Percentiles rank a stretch among this genome's conserved stretches.
phyloP scores from a whole-genome alignment of 108 stramenopile genomes.

The Thalassiosira profunda region DNA sequence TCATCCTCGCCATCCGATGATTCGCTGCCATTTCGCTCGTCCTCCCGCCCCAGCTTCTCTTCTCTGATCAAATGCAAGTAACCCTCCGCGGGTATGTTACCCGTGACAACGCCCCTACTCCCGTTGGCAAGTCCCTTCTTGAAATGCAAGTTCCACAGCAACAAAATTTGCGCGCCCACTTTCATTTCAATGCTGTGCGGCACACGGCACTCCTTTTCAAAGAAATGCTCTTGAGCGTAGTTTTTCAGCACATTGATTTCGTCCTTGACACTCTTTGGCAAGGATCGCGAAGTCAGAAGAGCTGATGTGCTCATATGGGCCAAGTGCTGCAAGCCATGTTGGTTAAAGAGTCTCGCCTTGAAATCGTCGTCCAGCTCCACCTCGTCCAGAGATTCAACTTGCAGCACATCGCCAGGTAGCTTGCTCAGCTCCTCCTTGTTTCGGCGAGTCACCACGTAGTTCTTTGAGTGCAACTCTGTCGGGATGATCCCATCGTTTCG shows the following conservation, averaged over 20 bases:
- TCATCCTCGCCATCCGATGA: not conserved
- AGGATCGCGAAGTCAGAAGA: not conserved
- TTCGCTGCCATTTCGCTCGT: not conserved
- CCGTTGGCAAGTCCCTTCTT: slow-evolving; percentile 65
- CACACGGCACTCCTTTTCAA: slow-evolving; percentile 39
- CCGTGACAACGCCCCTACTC: slow-evolving; percentile 62
- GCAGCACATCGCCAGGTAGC: slow-evolving; percentile 18
- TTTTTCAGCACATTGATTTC: slow-evolving; percentile 16
- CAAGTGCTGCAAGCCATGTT: slow-evolving; percentile 10
- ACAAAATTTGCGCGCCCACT: slow-evolving; percentile 59
- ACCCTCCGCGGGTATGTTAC: slow-evolving; percentile 24
- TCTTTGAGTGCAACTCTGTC: slow-evolving; percentile 59
- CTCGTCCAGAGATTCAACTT: slow-evolving; percentile 30
- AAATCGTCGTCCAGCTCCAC: slow-evolving; percentile 12
- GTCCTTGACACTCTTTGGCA: not conserved
- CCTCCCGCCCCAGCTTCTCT: slow-evolving; percentile 6
- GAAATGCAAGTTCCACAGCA: slow-evolving; percentile 63
- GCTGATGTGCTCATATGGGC: not conserved
- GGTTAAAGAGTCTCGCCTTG: slow-evolving; percentile 15
- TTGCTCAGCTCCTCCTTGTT: slow-evolving; percentile 44
- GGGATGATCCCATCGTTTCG: slow-evolving; percentile 51
- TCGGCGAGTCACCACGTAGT: slow-evolving; percentile 41
- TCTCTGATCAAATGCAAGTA: slow-evolving; percentile 14
- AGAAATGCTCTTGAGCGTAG: slow-evolving; percentile 28
- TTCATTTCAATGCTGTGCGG: slow-evolving; percentile 11